phyloP scores from a whole-genome alignment of 192 early-diverging fungal species.

The Spinellus fusiger region DNA sequence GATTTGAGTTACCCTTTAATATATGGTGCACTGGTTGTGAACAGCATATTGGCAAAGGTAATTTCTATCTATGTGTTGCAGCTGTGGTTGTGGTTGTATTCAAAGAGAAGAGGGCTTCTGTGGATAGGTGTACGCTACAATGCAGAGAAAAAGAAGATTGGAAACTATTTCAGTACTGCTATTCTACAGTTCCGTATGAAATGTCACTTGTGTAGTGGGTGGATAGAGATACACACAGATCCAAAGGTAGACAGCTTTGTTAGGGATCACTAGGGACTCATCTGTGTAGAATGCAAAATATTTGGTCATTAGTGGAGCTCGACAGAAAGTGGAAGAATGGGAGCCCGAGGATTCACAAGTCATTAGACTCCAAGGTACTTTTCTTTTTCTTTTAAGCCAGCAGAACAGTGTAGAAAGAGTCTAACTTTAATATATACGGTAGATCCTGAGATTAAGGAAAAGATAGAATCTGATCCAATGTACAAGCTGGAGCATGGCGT shows the following conservation, averaged over 20 bases:
- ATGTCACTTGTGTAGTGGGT: conserved; percentile 79
- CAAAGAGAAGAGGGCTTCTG: neutral
- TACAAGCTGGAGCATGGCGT: conserved; percentile 57
- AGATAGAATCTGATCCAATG: conserved; percentile 42
- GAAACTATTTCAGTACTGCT: conserved; percentile 80
- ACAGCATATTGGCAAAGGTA: conserved; percentile 80
- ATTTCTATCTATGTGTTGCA: neutral
- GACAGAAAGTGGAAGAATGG: conserved; percentile 71
- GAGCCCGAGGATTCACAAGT: conserved; percentile 60
- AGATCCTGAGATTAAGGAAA: conserved; percentile 45
- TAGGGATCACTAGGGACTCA: neutral
- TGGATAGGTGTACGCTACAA: conserved; percentile 81
- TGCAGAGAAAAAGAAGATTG: conserved; percentile 91
- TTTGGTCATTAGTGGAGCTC: conserved; percentile 62
- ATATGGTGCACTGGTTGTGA: conserved; percentile 88
- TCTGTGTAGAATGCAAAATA: conserved; percentile 58
- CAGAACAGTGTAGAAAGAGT: conserved; percentile 3
- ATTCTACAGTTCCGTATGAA: conserved; percentile 92
- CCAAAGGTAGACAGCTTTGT: conserved; percentile 61
- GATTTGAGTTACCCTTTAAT: conserved; percentile 86
- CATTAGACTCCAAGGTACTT: conserved; percentile 51
- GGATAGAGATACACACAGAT: conserved; percentile 92
- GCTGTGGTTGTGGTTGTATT: conserved; percentile 1
- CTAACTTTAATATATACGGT: too few relatives aligned
- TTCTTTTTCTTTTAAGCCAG: conserved; percentile 8